phyloP scores from a whole-genome alignment of 345 rosid genomes.

The Aurinia saxatilis region DNA sequence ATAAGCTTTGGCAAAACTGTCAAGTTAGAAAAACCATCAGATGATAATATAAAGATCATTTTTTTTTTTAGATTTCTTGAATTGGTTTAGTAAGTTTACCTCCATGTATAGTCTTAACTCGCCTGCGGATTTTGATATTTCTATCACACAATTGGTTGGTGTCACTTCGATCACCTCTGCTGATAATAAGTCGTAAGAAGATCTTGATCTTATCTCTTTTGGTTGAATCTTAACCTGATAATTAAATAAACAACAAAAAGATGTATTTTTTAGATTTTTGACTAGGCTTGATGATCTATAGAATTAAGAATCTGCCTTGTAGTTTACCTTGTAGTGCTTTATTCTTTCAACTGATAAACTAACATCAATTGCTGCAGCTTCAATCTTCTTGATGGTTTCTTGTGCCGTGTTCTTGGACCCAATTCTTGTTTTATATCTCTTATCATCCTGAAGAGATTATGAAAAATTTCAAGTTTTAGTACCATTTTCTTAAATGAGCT shows the following conservation, averaged over 20 bases:
- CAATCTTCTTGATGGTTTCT: slow-evolving; percentile 74
- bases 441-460: slow-evolving; percentile 46
- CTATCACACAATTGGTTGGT: slow-evolving; percentile 78
- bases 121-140: slow-evolving; percentile 79
- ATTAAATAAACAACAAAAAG: neutral
- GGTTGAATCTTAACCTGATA: slow-evolving; percentile 64
- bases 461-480: neutral
- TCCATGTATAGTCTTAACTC: slow-evolving; percentile 52
- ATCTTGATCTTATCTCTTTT: slow-evolving; percentile 47
- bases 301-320: neutral
- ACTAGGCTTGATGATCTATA: neutral
- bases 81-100: slow-evolving; percentile 32
- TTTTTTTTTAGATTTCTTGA: neutral
- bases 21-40: neutral
- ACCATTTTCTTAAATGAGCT: neutral
- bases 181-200: slow-evolving; percentile 54
- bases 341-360: slow-evolving; percentile 53
- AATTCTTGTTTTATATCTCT: slow-evolving; percentile 53
- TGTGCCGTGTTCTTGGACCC: slow-evolving; percentile 60
- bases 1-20: slow-evolving; percentile 81
- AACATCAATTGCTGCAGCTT: slow-evolving; percentile 65
- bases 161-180: slow-evolving; percentile 86
- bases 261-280: neutral
- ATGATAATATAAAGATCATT: neutral
- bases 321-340: slow-evolving; percentile 52